Base-by-base conservation (phyloP, 176 grass and related monocot species). In the Aegilops tauschii region DNA sequence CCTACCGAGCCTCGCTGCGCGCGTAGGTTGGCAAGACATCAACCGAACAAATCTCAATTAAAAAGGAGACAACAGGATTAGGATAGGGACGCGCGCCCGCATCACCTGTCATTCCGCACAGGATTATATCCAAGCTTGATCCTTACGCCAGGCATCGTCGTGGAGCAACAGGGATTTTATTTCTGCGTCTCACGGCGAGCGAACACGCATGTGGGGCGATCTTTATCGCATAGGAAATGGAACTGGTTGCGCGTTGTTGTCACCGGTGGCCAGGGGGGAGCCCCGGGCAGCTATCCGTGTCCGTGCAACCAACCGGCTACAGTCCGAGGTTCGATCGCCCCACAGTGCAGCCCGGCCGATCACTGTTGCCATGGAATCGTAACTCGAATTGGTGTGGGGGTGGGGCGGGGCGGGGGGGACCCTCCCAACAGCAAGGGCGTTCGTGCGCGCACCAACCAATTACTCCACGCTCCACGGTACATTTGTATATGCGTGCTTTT, bases 21-120 rank as follows among this genome's bases (percentile, higher is more conserved):
- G 8, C 44, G 65, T 52, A 69, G 80, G 80, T 54, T 82, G 44
- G 45, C 80, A 9, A 82, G 42, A 23, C 63, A 49, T 68, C 28
- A 73, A 73, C 6, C 13, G 72, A 75, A 1, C 25, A 27, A 18
- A 76, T 11, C 42, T 76, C 30, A 61, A 31, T 31, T 2, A 78
- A 69, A 82, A 82, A 17, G 44, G 36, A 20, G 36, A 40, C 39
- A 8, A 9, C 21, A 37, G 76, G 34, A 13, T 3, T 28, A 40
- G 77, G 34, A 27, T 30, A 36, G 32, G 34, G 58, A 80, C 56
- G 45, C 42, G 4, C 44, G 20, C 1, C 61, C 37, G 31, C 16
- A 8, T 32, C 79, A 5, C 17, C 61, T 9, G 12, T 34, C 80
- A 69, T 69, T 50, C 80, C 2, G 23, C 23, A 25, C 23, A 25